Evolutionary conservation across 2,329 filamentous ascomycete species (phyloP), one percentile per base, ranked within the genome.

Genomic region (Achaetomium macrosporum): DNA sequence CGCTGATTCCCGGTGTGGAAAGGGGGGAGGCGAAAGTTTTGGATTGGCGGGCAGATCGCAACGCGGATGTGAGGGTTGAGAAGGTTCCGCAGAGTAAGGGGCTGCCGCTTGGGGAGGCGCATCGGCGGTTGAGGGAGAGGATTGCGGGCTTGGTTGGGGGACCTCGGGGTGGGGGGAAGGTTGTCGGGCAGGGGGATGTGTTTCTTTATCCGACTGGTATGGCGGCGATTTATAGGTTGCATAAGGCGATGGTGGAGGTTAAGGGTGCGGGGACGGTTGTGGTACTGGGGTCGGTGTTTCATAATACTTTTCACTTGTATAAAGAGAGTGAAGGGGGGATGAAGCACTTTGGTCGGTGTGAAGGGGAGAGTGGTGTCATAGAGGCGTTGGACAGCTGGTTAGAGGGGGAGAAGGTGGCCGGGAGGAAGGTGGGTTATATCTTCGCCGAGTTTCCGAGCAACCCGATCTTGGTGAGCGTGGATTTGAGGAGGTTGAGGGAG

Each of bases 171-270:
- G n/a, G 10, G 11, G 5, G 17, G 31, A 31, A n/a, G 11, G 29
- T 8, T 3, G 15, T 13, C 68, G 1, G 50, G n/a, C 0, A 58
- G 4, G 66, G 67, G 3, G 77, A 82, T 55, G 71, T 83, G 1
- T 79, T 71, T 46, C 66, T 83, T 17, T 81, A 76, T 59, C 71
- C 73, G 5, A 76, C 76, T 0, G 79, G 79, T 25, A 82, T 82
- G 78, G 73, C 73, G 0, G 70, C 73, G 25, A 73, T 83, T 11
- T 76, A 72, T 50, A 64, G 71, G 20, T 55, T 70, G 1, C 73
- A 74, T 35, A 66, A 67, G 39, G 64, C 68, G 2, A 59, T 79
- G 10, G 54, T 66, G 2, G 59, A 63, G 25, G 59, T 68, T 30
- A 66, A 69, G 1, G 63, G 67, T 0, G 62, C 67, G 2, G 33